Evolutionary conservation across 192 early-diverging fungal species (phyloP).

Genomic region (Phycomyces nitens): DNA sequence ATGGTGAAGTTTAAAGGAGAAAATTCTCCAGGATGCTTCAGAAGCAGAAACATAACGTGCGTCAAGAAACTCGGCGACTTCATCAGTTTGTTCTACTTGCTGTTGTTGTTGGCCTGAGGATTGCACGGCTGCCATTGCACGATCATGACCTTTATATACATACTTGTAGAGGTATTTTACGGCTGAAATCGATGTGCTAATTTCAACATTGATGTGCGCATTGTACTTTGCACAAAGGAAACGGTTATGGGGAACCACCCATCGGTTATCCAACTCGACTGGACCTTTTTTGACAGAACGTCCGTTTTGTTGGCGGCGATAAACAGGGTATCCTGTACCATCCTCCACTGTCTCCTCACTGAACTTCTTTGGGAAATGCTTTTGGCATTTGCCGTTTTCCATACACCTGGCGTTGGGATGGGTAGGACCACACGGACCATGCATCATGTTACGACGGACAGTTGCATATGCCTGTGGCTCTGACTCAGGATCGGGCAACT

Average conservation of each 20-base stretch:
- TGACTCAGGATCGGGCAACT: no score
- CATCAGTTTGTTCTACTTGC: neutral
- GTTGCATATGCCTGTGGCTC: no score
- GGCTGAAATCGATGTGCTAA: neutral
- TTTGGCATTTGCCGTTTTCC: constrained; percentile 24
- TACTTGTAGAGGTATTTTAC: constrained; percentile 6
- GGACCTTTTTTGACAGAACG: neutral
- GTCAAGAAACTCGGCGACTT: constrained; percentile 6
- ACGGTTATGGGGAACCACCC: constrained; percentile 30
- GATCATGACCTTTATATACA: neutral
- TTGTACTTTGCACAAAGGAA: constrained; percentile 33
- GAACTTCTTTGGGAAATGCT: constrained; percentile 12
- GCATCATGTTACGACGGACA: no score
- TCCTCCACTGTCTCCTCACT: constrained; percentile 3
- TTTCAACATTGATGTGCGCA: constrained; percentile 37
- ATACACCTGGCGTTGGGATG: no score
- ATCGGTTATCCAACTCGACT: constrained; percentile 24
- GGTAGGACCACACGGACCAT: no score
- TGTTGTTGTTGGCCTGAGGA: no score
- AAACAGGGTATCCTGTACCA: constrained; percentile 8
- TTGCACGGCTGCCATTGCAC: neutral
- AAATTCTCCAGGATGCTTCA: constrained; percentile 32
- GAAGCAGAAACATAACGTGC: constrained; percentile 21
- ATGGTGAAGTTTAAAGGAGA: constrained; percentile 24
- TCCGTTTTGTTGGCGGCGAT: neutral